phyloP scores from a whole-genome alignment of 768 basidiomycete genomes.

The Naganishia vishniacii region DNA sequence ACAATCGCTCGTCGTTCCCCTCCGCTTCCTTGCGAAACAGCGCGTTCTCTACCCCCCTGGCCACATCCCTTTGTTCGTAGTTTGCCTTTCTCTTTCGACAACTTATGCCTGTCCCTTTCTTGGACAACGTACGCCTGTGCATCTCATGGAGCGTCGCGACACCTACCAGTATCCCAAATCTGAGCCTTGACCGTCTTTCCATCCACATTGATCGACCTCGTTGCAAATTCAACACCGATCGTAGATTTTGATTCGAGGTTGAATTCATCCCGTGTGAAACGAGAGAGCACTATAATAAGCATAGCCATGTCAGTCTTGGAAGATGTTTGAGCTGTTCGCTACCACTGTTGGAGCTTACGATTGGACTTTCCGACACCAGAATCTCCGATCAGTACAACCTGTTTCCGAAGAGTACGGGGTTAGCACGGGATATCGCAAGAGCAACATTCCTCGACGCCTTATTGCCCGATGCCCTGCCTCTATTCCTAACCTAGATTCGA shows the following conservation, averaged over 20 bases:
- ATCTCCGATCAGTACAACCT: conserved; percentile 99
- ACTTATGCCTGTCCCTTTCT: background rate
- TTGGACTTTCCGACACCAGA: conserved; percentile 98
- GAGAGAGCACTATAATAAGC: conserved; percentile 76
- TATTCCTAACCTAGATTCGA: no score
- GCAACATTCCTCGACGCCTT: no score
- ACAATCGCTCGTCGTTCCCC: no score
- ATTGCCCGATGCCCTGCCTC: no score
- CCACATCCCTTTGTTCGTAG: background rate
- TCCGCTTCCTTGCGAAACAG: no score
- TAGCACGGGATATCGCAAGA: no score
- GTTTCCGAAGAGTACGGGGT: background rate
- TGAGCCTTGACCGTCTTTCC: conserved; percentile 96
- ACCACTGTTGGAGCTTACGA: conserved; percentile 52
- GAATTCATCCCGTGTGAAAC: conserved; percentile 99
- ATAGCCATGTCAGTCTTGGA: background rate
- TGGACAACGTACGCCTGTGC: background rate
- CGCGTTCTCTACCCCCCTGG: background rate
- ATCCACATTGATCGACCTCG: conserved; percentile 90
- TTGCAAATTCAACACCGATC: conserved; percentile 98
- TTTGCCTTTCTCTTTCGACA: background rate
- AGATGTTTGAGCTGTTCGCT: background rate
- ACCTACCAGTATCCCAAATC: conserved; percentile 94
- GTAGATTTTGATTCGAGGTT: conserved; percentile 98
- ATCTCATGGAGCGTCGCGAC: no score